A percentile compares a stretch with the other conserved stretches of the same genome.
Conservation (phyloP, 257 asterid genomes). For the Forsythia viridissima region DNA sequence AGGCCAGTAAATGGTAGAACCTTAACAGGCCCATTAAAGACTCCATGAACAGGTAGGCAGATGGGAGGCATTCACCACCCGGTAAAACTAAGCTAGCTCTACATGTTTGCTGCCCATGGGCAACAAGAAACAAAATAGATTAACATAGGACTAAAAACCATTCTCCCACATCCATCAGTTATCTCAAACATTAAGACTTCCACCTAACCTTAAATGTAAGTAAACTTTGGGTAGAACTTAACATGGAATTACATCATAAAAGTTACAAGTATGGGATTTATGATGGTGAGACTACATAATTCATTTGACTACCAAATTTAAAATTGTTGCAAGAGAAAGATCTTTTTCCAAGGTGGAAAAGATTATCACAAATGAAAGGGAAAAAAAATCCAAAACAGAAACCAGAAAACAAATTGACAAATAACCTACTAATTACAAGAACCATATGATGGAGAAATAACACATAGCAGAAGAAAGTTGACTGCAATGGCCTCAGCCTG, state of each 20-base stretch:
- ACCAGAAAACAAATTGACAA: neutral
- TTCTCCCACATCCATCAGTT: neutral
- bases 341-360: neutral
- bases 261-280: neutral
- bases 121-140: neutral
- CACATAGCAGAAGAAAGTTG: neutral
- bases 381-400: neutral
- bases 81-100: neutral
- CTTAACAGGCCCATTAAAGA: neutral
- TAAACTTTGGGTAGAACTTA: neutral
- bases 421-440: neutral
- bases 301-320: neutral
- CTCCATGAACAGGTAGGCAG: neutral
- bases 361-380: neutral
- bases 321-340: neutral
- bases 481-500: neutral
- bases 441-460: neutral
- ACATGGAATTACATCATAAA: neutral
- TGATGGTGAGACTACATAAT: neutral
- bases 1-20: neutral
- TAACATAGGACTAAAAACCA: neutral
- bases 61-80: neutral
- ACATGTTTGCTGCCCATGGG: neutral
- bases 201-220: neutral
- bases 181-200: neutral